phyloP scores from a whole-genome alignment of 805 yeast genomes.

The Sugiyamaella chiloensis region DNA sequence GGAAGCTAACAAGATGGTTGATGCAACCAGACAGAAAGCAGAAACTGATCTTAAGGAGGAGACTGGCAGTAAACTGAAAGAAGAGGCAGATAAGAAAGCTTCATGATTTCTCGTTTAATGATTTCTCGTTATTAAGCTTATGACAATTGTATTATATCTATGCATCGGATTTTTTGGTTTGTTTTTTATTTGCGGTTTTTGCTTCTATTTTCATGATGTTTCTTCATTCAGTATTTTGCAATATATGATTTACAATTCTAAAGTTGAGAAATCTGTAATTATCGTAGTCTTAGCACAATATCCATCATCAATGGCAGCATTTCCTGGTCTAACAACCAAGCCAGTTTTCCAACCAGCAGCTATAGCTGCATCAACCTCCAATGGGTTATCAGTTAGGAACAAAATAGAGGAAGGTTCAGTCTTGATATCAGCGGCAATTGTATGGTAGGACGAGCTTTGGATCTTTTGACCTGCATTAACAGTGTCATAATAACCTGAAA shows the following conservation, averaged over 20 bases:
- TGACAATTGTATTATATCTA: no score
- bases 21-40: no score
- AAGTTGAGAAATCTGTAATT: not conserved
- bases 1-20: no score
- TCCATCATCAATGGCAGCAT: conserved; percentile 35
- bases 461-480: conserved; percentile 75
- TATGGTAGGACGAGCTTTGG: conserved; percentile 53
- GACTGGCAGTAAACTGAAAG: no score
- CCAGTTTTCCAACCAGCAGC: conserved; percentile 57
- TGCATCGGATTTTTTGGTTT: no score
- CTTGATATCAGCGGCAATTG: conserved; percentile 47
- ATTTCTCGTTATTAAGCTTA: no score
- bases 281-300: conserved; percentile 5
- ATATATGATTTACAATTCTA: not conserved
- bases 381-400: conserved; percentile 77
- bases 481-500: conserved; percentile 79
- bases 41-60: no score
- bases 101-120: no score
- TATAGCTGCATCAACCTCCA: conserved; percentile 73
- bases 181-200: not conserved
- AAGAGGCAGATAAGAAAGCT: no score
- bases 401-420: conserved; percentile 38
- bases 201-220: not conserved
- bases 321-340: conserved; percentile 74
- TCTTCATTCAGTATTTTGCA: not conserved